A percentile compares a stretch with the other conserved stretches of the same genome.
These are phyloP conservation scores for Alectoria sarmentosa DNA, from an alignment of 495 filamentous ascomycete species.

Conservation along the genomic window DNA sequence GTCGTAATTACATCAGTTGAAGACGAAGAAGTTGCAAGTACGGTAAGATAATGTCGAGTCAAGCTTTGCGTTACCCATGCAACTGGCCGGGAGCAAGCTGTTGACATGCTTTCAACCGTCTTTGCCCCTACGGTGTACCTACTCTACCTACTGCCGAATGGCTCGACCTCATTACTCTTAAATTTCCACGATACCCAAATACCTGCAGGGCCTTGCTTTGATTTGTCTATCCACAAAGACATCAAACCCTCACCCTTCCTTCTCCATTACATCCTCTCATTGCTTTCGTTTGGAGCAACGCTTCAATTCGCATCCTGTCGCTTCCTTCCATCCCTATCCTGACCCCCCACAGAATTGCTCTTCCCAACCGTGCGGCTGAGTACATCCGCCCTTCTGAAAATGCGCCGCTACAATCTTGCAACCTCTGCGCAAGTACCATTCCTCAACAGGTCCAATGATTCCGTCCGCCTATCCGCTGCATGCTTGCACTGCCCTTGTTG, in stretches of 20 bases:
- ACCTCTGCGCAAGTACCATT: conserved; percentile 12
- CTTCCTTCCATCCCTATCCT: background rate
- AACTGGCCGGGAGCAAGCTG: no score
- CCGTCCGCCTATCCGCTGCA: background rate
- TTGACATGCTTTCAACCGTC: no score
- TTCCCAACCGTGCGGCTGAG: background rate
- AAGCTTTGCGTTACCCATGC: background rate
- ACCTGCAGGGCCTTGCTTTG: no score
- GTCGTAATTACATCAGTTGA: background rate
- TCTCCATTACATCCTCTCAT: background rate
- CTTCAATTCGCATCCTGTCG: background rate
- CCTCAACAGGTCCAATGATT: background rate
- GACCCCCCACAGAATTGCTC: background rate
- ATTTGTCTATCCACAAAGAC: no score
- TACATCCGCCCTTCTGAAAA: background rate
- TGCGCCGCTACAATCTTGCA: conserved; percentile 16
- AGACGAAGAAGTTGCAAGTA: no score
- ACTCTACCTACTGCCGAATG: no score
- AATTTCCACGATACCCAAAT: no score
- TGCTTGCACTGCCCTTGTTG: background rate
- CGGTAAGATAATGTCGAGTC: background rate
- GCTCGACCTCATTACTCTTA: no score
- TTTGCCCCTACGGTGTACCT: no score
- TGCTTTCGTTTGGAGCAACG: background rate
- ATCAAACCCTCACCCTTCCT: no score